phyloP scores from a whole-genome alignment of 2,329 filamentous ascomycete species.

The Neonectria hederae region DNA sequence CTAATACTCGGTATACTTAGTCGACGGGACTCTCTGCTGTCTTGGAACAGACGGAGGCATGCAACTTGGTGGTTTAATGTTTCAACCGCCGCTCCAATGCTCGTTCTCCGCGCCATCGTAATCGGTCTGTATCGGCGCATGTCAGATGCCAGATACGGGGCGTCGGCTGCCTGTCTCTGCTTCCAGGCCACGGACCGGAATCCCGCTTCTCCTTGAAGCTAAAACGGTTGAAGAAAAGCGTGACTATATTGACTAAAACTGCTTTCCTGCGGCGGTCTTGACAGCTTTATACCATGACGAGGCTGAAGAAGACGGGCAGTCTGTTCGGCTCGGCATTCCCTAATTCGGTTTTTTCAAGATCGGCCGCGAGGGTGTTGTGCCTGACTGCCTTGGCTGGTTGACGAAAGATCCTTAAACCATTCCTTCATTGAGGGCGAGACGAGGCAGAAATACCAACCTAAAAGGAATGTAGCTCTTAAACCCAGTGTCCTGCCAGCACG shows the following conservation, averaged over 20 bases:
- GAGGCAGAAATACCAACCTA: conserved; percentile 1
- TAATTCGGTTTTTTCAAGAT: conserved; percentile 20
- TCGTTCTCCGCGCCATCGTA: no score
- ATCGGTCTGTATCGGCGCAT: no score
- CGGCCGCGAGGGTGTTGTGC: conserved; percentile 6
- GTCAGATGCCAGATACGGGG: no score
- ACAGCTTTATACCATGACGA: no score
- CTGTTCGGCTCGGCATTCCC: conserved; percentile 8
- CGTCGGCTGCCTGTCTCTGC: no score
- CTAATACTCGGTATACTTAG: no score
- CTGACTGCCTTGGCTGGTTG: not conserved
- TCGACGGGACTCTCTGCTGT: no score
- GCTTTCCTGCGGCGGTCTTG: conserved; percentile 32
- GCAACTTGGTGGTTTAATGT: no score
- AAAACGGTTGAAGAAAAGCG: not conserved
- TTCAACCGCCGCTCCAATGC: no score
- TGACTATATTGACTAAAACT: not conserved
- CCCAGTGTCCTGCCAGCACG: conserved; percentile 9
- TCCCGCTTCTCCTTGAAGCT: no score
- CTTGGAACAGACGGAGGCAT: no score
- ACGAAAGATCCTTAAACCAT: conserved; percentile 9
- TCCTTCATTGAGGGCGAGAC: conserved; percentile 3
- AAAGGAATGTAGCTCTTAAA: conserved; percentile 5
- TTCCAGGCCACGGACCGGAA: no score
- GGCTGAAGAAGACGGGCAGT: conserved; percentile 36